Percentiles rank a stretch among this genome's conserved stretches.
Conservation (phyloP, 495 filamentous ascomycete genomes). For the Neurospora discreta region DNA sequence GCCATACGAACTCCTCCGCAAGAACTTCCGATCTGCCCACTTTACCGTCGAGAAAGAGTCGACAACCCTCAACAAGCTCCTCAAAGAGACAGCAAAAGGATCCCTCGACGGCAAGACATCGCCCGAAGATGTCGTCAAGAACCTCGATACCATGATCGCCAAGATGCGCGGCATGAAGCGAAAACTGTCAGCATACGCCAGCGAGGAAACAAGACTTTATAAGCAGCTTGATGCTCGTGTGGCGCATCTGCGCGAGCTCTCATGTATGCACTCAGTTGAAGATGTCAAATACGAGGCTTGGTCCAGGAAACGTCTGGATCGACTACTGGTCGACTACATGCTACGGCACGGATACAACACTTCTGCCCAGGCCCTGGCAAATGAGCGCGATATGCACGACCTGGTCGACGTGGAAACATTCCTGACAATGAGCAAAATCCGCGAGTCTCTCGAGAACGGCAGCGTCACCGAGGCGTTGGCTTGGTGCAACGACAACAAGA, state of each 20-base stretch:
- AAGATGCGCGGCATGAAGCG: conserved; percentile 77
- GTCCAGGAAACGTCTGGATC: conserved; percentile 68
- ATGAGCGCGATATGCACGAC: conserved; percentile 52
- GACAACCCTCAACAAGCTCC: conserved; percentile 52
- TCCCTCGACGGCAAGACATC: conserved; percentile 48
- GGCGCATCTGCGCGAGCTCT: conserved; percentile 66
- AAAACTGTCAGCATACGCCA: conserved; percentile 66
- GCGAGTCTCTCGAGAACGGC: conserved; percentile 55
- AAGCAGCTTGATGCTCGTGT: conserved; percentile 64
- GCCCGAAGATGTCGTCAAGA: conserved; percentile 58
- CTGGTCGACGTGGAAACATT: conserved; percentile 88
- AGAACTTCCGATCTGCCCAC: conserved; percentile 86
- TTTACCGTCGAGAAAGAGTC: conserved; percentile 70
- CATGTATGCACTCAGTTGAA: conserved; percentile 66
- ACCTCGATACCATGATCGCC: conserved; percentile 72
- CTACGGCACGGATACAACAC: conserved; percentile 71
- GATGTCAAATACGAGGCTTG: conserved; percentile 93
- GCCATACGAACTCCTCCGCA: conserved; percentile 79
- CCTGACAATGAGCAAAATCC: conserved; percentile 66
- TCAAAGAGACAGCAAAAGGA: conserved; percentile 59
- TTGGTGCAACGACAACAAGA: conserved; percentile 91
- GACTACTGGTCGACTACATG: conserved; percentile 83
- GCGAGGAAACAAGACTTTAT: conserved; percentile 66
- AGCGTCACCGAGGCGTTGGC: conserved; percentile 66
- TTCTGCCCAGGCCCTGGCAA: conserved; percentile 62